phyloP scores from a whole-genome alignment of 202 grass and related monocot genomes.

The Bolboschoenoplectus hybrid region DNA sequence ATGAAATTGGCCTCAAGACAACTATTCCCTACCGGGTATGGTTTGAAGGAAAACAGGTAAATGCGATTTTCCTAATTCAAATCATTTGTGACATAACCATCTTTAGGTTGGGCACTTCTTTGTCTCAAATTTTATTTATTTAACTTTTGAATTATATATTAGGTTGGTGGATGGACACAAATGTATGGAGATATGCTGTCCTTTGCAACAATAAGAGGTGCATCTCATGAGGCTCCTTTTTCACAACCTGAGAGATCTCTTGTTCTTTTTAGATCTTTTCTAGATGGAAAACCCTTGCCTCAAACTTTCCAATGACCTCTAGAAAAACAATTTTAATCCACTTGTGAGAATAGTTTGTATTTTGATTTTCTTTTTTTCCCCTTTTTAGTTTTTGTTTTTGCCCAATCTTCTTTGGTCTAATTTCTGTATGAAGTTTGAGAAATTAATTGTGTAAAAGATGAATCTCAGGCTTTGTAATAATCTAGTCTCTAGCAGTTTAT shows the following conservation, averaged over 20 bases:
- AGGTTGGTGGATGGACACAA: constrained; percentile 98
- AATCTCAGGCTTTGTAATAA: constrained; percentile 43
- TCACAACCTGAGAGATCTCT: constrained; percentile 91
- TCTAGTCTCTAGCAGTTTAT: background rate
- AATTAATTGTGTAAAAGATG: constrained; percentile 43
- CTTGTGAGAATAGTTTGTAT: constrained; percentile 14
- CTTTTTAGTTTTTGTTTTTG: background rate
- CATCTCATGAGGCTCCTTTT: constrained; percentile 92
- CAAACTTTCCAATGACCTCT: constrained; percentile 70
- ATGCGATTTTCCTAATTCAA: background rate
- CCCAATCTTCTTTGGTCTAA: constrained; percentile 25
- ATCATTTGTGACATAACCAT: background rate
- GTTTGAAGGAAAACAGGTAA: constrained; percentile 93
- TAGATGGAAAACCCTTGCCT: constrained; percentile 74
- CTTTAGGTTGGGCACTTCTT: background rate
- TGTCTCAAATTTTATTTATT: background rate
- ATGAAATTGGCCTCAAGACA: constrained; percentile 64
- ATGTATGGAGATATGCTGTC: constrained; percentile 70
- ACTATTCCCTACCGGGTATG: constrained; percentile 75
- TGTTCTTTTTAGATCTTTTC: constrained; percentile 83
- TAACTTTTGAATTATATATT: background rate
- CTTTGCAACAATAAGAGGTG: constrained; percentile 91
- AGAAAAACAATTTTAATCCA: constrained; percentile 20
- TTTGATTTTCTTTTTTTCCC: background rate
- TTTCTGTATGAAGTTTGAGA: constrained; percentile 35